These are phyloP conservation scores for Cryptococcus floricola DNA, from an alignment of 1,284 basidiomycete species.

Conservation along the genomic window DNA sequence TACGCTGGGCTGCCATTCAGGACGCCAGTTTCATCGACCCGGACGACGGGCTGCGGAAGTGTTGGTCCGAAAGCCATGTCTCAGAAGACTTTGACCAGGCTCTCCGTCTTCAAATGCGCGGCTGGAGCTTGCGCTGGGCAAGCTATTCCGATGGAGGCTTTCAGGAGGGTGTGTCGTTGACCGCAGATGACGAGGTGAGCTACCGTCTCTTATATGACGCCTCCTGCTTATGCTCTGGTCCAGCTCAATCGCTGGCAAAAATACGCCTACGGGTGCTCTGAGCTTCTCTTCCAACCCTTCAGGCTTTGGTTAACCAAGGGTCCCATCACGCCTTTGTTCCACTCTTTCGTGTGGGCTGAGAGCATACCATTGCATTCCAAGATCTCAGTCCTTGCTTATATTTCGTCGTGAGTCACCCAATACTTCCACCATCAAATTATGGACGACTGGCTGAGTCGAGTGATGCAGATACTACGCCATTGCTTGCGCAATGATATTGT, in stretches of 20 bases:
- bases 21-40: conserved; percentile 68
- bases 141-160: conserved; percentile 75
- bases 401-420: conserved; percentile 58
- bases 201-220: no score
- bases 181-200: conserved; percentile 43
- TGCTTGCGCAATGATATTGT: conserved; percentile 61
- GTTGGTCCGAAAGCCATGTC: conserved; percentile 75
- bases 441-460: no score
- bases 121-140: conserved; percentile 77
- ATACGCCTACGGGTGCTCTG: conserved; percentile 69
- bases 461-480: conserved; percentile 68
- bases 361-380: conserved; percentile 76
- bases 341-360: conserved; percentile 66
- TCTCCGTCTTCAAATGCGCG: conserved; percentile 57
- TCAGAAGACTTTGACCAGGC: conserved; percentile 79
- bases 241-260: conserved; percentile 73
- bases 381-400: conserved; percentile 59
- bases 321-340: conserved; percentile 72
- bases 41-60: conserved; percentile 63
- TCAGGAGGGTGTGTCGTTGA: conserved; percentile 80
- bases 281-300: conserved; percentile 73
- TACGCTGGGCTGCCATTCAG: conserved; percentile 78
- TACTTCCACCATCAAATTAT: no score
- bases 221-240: no score
- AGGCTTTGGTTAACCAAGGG: conserved; percentile 66